Evolutionary conservation across 1,139 yeast genomes (phyloP).

Genomic region (Arxiozyma bovina): DNA sequence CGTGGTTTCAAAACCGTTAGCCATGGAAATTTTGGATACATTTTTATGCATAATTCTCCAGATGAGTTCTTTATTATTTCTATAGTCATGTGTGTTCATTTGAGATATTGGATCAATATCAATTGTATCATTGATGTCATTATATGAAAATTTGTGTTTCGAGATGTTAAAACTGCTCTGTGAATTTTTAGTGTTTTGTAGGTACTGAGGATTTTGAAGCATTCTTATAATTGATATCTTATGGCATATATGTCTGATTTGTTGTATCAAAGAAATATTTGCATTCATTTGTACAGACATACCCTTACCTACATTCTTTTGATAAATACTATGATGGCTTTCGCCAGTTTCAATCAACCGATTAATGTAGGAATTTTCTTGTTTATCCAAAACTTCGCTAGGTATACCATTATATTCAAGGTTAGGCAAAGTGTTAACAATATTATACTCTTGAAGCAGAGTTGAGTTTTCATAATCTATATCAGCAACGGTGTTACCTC

Average conservation of each 20-base stretch:
- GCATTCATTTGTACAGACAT: constrained; percentile 51
- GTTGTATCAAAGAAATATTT: constrained; percentile 75
- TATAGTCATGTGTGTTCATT: constrained; percentile 51
- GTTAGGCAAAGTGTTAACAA: constrained; percentile 71
- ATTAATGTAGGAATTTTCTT: constrained; percentile 42
- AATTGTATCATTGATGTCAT: constrained; percentile 43
- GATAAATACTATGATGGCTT: constrained; percentile 19
- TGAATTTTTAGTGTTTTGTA: constrained; percentile 13
- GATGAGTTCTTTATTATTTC: constrained; percentile 48
- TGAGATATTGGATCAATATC: constrained; percentile 78
- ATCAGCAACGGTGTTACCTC: constrained; percentile 22
- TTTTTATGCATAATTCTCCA: constrained; percentile 59
- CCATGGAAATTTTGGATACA: constrained; percentile 78
- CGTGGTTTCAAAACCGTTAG: constrained; percentile 83
- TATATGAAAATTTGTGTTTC: constrained; percentile 19
- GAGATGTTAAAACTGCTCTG: constrained; percentile 15
- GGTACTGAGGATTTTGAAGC: constrained; percentile 55
- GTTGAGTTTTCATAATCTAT: constrained; percentile 32
- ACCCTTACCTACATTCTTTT: constrained; percentile 43
- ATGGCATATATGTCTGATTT: constrained; percentile 77
- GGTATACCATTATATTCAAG: constrained; percentile 47
- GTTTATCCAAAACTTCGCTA: constrained; percentile 38
- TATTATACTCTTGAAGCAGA: constrained; percentile 75
- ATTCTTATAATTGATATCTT: constrained; percentile 81
- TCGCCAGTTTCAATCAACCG: constrained; percentile 31